Evolutionary conservation across 371 early-diverging fungal species (phyloP), one percentile per base, ranked within the genome.

Genomic region (Mortierella sp.): DNA sequence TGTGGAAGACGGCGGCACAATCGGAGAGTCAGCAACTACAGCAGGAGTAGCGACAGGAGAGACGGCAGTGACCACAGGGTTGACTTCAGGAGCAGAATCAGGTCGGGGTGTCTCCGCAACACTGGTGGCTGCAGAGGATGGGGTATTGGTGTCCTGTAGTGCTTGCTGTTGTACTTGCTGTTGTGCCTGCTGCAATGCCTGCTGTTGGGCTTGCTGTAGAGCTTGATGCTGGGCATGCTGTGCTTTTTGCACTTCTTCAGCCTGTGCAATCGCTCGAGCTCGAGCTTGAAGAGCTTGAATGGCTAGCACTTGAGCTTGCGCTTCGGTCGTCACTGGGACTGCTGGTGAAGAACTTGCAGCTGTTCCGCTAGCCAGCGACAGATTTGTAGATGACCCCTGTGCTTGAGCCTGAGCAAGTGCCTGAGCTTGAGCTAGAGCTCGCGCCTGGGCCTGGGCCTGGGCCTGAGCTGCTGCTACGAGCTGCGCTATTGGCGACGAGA

Each of bases 391-490:
- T 60, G 75, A 13, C 26, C 65, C 65, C 75, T 45, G 11, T 0
- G 76, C 10, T 21, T 44, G 65, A 11, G 52, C 57, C 24, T 78
- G 73, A 26, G 52, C 76, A 71, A 74, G 79, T 42, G 65, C 70
- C 57, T 79, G 70, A n/a, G 76, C 79, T 70, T 57, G 63, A 14
- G 80, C 79, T 26, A 73, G 34, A 7, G 77, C 76, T 26, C 71
- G 72, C 11, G 80, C 77, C 45, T 70, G 76, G 2, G 83, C 79
- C 54, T 75, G 74, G 6, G 78, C 80, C 38, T 80, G 84, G 3
- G 80, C 81, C 50, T 80, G 84, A 26, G 84, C 84, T 31, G 84
- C 84, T 42, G 84, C 84, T 7, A 84, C 84, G 11, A 84, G 73
- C 75, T 84, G 84, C 31, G 84, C 84, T 44, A 84, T 84, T 28